phyloP scores from a whole-genome alignment of 441 rosid genomes.

The Bocquillonia castaneifolia region DNA sequence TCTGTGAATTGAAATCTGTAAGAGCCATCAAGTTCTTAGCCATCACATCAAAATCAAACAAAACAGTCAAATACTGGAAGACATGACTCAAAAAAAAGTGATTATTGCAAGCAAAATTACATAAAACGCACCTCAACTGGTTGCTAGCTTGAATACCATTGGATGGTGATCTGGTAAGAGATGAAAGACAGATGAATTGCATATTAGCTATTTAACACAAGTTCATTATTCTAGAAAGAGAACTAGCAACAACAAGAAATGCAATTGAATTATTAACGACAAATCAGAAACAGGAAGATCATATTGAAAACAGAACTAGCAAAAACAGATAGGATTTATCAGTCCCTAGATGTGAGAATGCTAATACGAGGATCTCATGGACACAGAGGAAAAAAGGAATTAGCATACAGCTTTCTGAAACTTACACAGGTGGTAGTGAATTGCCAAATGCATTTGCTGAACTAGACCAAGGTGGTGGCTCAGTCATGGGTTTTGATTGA shows the following conservation, averaged over 20 bases:
- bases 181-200: slow-evolving; percentile 25
- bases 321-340: background rate
- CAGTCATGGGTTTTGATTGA: slow-evolving; percentile 44
- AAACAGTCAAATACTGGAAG: background rate
- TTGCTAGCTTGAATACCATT: slow-evolving; percentile 61
- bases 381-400: background rate
- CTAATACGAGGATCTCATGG: background rate
- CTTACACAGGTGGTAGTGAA: slow-evolving; percentile 50
- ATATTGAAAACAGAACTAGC: background rate
- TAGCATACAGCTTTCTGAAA: background rate
- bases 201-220: slow-evolving; percentile 6
- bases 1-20: background rate
- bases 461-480: slow-evolving; percentile 89
- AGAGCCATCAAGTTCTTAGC: background rate
- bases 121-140: slow-evolving; percentile 71
- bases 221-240: slow-evolving; percentile 11
- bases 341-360: background rate
- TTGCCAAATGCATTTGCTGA: slow-evolving; percentile 42
- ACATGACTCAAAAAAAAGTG: background rate
- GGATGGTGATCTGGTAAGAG: slow-evolving; percentile 40
- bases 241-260: background rate
- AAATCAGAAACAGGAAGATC: background rate
- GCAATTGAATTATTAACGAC: too few relatives aligned
- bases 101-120: slow-evolving; percentile 4
- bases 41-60: background rate